Percentiles rank a stretch among this genome's conserved stretches.
phyloP scores from a whole-genome alignment of 495 filamentous ascomycete genomes.

The Aspergillus haitiensis region DNA sequence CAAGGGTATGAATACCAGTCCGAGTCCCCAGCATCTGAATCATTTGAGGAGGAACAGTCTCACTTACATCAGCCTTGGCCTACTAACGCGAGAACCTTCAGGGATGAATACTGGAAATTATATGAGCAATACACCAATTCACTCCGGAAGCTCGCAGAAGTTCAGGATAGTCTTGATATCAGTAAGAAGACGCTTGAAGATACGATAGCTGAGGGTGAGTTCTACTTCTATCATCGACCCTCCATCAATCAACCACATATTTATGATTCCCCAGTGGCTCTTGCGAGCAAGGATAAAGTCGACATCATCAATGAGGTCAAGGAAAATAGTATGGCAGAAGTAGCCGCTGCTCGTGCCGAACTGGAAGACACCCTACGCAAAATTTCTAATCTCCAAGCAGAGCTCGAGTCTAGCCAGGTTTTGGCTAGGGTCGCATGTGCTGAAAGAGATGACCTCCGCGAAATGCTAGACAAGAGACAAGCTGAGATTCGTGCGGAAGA shows the following conservation, averaged over 20 bases:
- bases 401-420: slow-evolving; percentile 42
- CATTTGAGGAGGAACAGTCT: too few species aligned
- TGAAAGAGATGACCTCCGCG: slow-evolving; percentile 46
- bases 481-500: slow-evolving; percentile 39
- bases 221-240: slow-evolving; percentile 5
- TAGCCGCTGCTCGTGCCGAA: slow-evolving; percentile 47
- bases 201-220: slow-evolving; percentile 45
- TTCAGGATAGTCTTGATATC: slow-evolving; percentile 40
- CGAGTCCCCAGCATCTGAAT: not conserved
- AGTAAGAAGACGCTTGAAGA: slow-evolving; percentile 41
- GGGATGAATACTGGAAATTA: slow-evolving; percentile 50
- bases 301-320: slow-evolving; percentile 51
- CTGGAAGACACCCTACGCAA: slow-evolving; percentile 45
- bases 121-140: slow-evolving; percentile 45
- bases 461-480: slow-evolving; percentile 44
- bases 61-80: not conserved
- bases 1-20: slow-evolving; percentile 34
- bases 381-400: slow-evolving; percentile 42
- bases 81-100: slow-evolving; percentile 27
- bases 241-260: slow-evolving; percentile 16
- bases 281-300: slow-evolving; percentile 51
- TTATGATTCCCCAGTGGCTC: slow-evolving; percentile 40
- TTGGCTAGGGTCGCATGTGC: slow-evolving; percentile 43
- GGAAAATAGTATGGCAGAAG: slow-evolving; percentile 44
- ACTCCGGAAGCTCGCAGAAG: slow-evolving; percentile 44